phyloP scores from a whole-genome alignment of 2,329 filamentous ascomycete genomes.

The Cladosporium sp. region DNA sequence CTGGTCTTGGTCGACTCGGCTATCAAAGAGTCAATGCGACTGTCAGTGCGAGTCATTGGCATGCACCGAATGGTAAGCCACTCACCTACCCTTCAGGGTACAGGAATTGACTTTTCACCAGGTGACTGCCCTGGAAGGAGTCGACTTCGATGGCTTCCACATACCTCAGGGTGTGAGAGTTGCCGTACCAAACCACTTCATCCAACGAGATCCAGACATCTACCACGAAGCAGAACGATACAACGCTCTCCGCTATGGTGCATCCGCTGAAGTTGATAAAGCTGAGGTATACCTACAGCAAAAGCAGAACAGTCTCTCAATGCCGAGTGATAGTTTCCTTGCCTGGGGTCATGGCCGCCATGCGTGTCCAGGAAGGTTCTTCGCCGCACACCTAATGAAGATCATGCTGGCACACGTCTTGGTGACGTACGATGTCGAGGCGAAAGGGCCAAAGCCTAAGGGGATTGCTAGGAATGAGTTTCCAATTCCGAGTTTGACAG shows the following conservation, averaged over 20 bases:
- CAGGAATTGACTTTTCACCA: slow-evolving; percentile 8
- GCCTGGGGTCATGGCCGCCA: slow-evolving; percentile 29
- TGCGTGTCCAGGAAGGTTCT: slow-evolving; percentile 46
- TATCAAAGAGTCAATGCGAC: slow-evolving; percentile 33
- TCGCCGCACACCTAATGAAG: slow-evolving; percentile 50
- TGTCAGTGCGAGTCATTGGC: slow-evolving; percentile 22
- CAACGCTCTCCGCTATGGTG: slow-evolving; percentile 32
- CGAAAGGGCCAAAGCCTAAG: slow-evolving; percentile 19
- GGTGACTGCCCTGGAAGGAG: slow-evolving; percentile 28
- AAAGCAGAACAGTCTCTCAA: slow-evolving; percentile 24
- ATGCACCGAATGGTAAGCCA: slow-evolving; percentile 21
- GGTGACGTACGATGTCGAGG: slow-evolving; percentile 42
- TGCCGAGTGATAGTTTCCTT: slow-evolving; percentile 28
- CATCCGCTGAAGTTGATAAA: not conserved
- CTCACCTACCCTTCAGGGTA: not conserved
- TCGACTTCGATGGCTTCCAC: slow-evolving; percentile 26
- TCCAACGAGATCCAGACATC: slow-evolving; percentile 32
- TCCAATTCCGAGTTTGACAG: slow-evolving; percentile 1
- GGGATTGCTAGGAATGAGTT: slow-evolving; percentile 15
- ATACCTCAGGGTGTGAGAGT: slow-evolving; percentile 30
- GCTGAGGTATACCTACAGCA: slow-evolving; percentile 11
- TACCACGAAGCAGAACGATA: slow-evolving; percentile 29
- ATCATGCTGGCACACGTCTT: slow-evolving; percentile 45
- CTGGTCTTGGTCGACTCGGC: slow-evolving; percentile 29
- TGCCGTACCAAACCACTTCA: slow-evolving; percentile 22